These are phyloP conservation scores for Acacia acuminata DNA, from an alignment of 306 rosid genomes.

Conservation along the genomic window DNA sequence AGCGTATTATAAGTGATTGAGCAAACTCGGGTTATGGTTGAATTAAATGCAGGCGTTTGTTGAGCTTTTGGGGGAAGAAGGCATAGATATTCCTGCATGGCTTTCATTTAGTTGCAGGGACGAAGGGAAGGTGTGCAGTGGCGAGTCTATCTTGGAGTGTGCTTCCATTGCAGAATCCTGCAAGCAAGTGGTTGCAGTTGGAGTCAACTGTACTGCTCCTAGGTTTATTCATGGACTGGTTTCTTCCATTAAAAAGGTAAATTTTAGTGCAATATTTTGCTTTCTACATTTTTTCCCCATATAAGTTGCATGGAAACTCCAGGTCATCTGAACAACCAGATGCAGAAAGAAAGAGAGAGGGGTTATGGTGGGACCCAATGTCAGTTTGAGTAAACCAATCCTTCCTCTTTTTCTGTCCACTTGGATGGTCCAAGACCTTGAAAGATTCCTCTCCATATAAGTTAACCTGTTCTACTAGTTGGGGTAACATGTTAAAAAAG, in stretches of 20 bases:
- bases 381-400: not conserved
- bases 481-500: no score
- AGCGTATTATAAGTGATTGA: not conserved
- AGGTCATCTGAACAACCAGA: not conserved
- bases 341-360: not conserved
- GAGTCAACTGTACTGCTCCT: slow-evolving; percentile 91
- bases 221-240: slow-evolving; percentile 73
- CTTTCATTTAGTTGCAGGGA: slow-evolving; percentile 80
- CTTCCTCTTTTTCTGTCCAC: not conserved
- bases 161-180: slow-evolving; percentile 74
- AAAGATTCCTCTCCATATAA: not conserved
- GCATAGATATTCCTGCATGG: slow-evolving; percentile 83
- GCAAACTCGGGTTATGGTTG: not conserved
- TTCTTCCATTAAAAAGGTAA: slow-evolving; percentile 61
- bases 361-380: not conserved
- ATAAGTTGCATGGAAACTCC: not conserved
- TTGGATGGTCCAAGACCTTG: not conserved
- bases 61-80: slow-evolving; percentile 78
- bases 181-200: slow-evolving; percentile 69
- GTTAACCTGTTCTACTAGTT: no score
- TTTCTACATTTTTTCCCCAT: not conserved
- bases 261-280: slow-evolving; percentile 7
- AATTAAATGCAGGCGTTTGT: slow-evolving; percentile 67
- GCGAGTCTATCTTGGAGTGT: slow-evolving; percentile 77
- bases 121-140: slow-evolving; percentile 67